Evolutionary conservation across 148 eudicot genomes (phyloP), one percentile per base, ranked within the genome.

Genomic region (Vaccinium darrowii): DNA sequence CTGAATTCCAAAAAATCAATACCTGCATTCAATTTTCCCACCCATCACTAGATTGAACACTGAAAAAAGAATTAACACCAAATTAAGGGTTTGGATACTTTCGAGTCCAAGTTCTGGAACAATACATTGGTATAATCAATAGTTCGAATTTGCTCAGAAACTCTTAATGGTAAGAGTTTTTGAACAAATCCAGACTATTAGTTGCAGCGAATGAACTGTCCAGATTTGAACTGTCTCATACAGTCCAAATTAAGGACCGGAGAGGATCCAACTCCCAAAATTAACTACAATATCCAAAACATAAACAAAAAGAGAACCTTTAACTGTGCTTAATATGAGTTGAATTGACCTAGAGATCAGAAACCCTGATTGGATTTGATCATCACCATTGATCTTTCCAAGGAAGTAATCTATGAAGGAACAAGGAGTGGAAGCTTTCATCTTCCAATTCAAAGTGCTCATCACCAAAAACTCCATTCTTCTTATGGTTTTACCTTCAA

Each of bases 391-490:
- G 56, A 87, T 86, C 84, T 91, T 89, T 13, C 72, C 80, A 13
- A 94, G 89, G 43, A 90, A 91, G 69, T 88, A 90, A 69, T 95
- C 94, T 21, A 97, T 74, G 89, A 91, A 95, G 9, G 94, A 90
- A 88, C 90, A 94, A 13, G 99, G 95, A 56, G 99, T 95, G 56
- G 89, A 76, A 79, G 95, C 90, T 83, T 88, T 88, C 91, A 97
- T 89, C 79, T 87, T 93, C 99, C 99, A 97, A 0, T 91, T 84
- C 89, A 97, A 91, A 19, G 90, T 90, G 85, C 85, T 91, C 86
- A 95, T 87, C 81, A 97, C 92, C 84, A 95, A 33, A 76, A 95
- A 90, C 88, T 95, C 99, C 99, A 94, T 95, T 87, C 73, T 67
- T 67, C 73, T 67, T 25, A 97, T 91, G 0, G 96, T 92, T 91